These are phyloP conservation scores for Ustilago cynodontis DNA, from an alignment of 1,284 basidiomycete species.

Conservation along the genomic window DNA sequence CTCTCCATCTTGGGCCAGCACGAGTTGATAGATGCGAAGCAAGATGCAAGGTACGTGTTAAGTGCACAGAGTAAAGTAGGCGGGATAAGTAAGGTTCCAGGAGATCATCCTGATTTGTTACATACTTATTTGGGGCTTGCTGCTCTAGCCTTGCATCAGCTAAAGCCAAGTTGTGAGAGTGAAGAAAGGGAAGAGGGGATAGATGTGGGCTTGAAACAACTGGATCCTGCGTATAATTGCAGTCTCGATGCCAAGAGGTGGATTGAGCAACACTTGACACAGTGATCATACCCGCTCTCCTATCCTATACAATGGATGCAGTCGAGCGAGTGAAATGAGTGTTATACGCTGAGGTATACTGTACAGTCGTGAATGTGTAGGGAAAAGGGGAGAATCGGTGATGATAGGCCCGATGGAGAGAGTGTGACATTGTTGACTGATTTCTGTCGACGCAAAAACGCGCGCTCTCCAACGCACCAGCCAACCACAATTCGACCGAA, in stretches of 20 bases:
- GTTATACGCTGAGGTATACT: no score
- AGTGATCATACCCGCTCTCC: not conserved
- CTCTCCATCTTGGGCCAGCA: constrained; percentile 50
- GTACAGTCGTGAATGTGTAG: no score
- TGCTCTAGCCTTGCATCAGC: constrained; percentile 56
- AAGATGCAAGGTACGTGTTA: constrained; percentile 58
- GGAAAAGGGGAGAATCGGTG: no score
- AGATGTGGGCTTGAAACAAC: constrained; percentile 23
- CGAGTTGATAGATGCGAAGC: constrained; percentile 36
- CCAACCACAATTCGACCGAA: constrained; percentile 1
- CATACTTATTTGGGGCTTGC: constrained; percentile 66
- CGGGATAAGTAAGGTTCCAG: constrained; percentile 62
- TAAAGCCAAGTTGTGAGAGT: not conserved
- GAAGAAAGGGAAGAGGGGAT: not conserved
- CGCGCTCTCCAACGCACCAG: not conserved
- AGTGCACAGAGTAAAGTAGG: constrained; percentile 59
- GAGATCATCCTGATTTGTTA: constrained; percentile 62
- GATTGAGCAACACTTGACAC: constrained; percentile 18
- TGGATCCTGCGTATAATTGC: constrained; percentile 37
- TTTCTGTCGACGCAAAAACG: not conserved
- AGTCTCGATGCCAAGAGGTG: constrained; percentile 18
- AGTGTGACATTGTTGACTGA: not conserved
- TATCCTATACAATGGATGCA: not conserved
- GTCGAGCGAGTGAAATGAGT: not conserved
- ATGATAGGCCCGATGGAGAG: not conserved